A percentile compares a stretch with the other conserved stretches of the same genome.
Evolutionary conservation across 306 rosid genomes (phyloP).

Genomic region (Elaeagnus macrophylla): DNA sequence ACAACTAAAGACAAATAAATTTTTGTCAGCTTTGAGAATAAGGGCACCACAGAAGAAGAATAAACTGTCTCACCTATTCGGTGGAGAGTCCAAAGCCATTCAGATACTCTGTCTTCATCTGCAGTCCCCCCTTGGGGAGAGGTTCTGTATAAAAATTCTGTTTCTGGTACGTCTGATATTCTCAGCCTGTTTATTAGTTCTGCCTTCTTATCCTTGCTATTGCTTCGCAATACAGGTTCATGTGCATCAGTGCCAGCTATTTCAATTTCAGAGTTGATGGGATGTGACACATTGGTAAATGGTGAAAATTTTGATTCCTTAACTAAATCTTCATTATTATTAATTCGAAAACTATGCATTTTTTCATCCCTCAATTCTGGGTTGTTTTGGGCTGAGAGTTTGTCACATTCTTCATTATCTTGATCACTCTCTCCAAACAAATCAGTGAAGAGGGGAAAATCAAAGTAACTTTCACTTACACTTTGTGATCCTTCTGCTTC

Average conservation of each 20-base stretch:
- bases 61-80: constrained; percentile 51
- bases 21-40: constrained; percentile 20
- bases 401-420: constrained; percentile 28
- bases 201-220: constrained; percentile 28
- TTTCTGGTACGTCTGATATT: constrained; percentile 63
- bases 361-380: constrained; percentile 44
- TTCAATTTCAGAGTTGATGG: constrained; percentile 46
- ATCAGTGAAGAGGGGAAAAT: constrained; percentile 62
- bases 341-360: constrained; percentile 69
- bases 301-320: constrained; percentile 48
- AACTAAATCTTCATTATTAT: constrained; percentile 61
- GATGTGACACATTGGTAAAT: constrained; percentile 30
- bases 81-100: constrained; percentile 98
- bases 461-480: constrained; percentile 40
- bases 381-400: constrained; percentile 25
- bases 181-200: constrained; percentile 43
- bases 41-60: constrained; percentile 10
- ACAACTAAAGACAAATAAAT: constrained; percentile 48
- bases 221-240: constrained; percentile 29
- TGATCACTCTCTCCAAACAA: constrained; percentile 44
- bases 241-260: constrained; percentile 37
- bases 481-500: constrained; percentile 44
- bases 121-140: constrained; percentile 32
- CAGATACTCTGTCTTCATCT: constrained; percentile 62
- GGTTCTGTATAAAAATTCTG: constrained; percentile 32